Evolutionary conservation across 192 early-diverging fungal genomes (phyloP).

Genomic region (Rhizophagus clarus): DNA sequence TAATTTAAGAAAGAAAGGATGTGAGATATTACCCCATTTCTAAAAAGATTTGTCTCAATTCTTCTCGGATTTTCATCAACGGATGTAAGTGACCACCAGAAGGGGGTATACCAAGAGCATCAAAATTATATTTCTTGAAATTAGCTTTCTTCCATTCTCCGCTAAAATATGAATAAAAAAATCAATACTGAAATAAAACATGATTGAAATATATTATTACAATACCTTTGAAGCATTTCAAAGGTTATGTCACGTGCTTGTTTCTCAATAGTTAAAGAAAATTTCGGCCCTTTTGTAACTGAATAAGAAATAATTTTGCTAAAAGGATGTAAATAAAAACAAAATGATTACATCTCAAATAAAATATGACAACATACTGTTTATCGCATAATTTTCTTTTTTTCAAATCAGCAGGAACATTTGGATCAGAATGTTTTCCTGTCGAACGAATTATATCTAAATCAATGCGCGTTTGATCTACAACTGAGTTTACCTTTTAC

Average conservation of each 20-base stretch:
- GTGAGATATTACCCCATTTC: conserved; percentile 77
- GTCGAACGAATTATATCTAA: conserved; percentile 68
- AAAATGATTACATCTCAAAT: background rate
- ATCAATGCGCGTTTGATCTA: conserved; percentile 81
- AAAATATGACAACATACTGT: conserved; percentile 49
- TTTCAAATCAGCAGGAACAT: conserved; percentile 75
- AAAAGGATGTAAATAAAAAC: conserved; percentile 26
- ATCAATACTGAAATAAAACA: background rate
- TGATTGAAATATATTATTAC: background rate
- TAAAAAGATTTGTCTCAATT: conserved; percentile 99
- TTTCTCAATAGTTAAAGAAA: conserved; percentile 83
- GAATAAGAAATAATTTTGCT: conserved; percentile 80
- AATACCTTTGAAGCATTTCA: conserved; percentile 83
- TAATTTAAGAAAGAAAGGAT: too few relatives aligned
- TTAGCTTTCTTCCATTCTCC: conserved; percentile 92
- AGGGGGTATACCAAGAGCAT: conserved; percentile 80
- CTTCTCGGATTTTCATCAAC: conserved; percentile 98
- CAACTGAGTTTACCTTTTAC: conserved; percentile 69
- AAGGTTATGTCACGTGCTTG: conserved; percentile 93
- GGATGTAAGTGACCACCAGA: conserved; percentile 92
- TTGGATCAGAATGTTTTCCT: conserved; percentile 61
- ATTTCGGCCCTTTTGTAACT: conserved; percentile 85
- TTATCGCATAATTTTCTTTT: conserved; percentile 73
- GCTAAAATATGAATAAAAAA: conserved; percentile 39
- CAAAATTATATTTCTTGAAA: conserved; percentile 99